These are phyloP conservation scores for Botrytis tulipae DNA, from an alignment of 2,329 filamentous ascomycete species.

Conservation along the genomic window DNA sequence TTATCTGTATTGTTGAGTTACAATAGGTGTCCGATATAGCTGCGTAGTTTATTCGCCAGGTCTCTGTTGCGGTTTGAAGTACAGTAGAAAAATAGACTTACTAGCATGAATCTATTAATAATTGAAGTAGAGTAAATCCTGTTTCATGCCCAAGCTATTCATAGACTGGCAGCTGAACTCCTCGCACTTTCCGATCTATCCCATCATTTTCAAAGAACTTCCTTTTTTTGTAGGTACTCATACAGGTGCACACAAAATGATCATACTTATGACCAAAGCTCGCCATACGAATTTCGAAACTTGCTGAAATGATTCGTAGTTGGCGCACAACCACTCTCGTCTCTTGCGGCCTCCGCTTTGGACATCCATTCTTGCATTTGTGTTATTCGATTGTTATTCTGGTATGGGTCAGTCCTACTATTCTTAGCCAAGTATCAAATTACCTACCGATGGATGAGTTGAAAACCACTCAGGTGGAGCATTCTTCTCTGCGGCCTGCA, in stretches of 20 bases:
- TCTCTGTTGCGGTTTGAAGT: not conserved
- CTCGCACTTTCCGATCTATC: not conserved
- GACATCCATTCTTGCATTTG: conserved; percentile 65
- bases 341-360: conserved; percentile 53
- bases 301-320: conserved; percentile 16
- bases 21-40: not conserved
- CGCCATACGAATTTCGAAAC: conserved; percentile 18
- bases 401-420: conserved; percentile 24
- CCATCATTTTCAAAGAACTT: not conserved
- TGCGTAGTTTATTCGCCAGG: not conserved
- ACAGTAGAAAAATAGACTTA: conserved; percentile 7
- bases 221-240: not conserved
- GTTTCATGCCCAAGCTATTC: not conserved
- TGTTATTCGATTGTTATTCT: conserved; percentile 61
- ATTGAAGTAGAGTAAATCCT: not conserved
- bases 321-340: conserved; percentile 50
- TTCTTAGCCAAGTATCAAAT: not conserved
- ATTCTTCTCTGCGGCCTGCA: conserved; percentile 53
- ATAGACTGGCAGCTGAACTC: not conserved
- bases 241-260: no score
- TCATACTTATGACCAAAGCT: conserved; percentile 9
- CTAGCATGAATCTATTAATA: not conserved
- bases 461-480: conserved; percentile 69
- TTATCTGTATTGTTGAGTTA: not conserved
- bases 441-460: conserved; percentile 69